These are phyloP conservation scores for Fusarium sp. DNA, from an alignment of 2,329 filamentous ascomycete species.

Conservation along the genomic window DNA sequence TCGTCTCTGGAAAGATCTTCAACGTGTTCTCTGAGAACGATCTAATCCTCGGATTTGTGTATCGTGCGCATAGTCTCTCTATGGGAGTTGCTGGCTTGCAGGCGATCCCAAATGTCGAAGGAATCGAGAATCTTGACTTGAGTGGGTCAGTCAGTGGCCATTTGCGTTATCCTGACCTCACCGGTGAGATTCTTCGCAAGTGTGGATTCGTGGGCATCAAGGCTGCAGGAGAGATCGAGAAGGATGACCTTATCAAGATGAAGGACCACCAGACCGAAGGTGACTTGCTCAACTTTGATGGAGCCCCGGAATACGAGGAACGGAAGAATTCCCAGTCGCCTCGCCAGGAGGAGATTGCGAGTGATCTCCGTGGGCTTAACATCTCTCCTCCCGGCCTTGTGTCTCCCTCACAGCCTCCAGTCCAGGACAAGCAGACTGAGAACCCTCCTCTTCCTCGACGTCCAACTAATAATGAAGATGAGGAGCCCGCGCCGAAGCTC, in stretches of 20 bases:
- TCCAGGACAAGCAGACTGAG: conserved; percentile 3
- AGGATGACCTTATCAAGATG: conserved; percentile 61
- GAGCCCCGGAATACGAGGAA: conserved; percentile 10
- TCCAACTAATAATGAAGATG: neutral
- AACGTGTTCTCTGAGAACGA: conserved; percentile 92
- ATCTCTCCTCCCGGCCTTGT: conserved; percentile 42
- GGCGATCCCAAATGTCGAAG: conserved; percentile 72
- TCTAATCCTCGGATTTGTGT: conserved; percentile 87
- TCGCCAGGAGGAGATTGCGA: conserved; percentile 29
- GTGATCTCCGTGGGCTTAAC: conserved; percentile 43
- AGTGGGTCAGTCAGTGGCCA: conserved; percentile 65
- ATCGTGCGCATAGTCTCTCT: conserved; percentile 84
- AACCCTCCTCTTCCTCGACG: conserved; percentile 30
- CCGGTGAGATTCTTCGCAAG: conserved; percentile 61
- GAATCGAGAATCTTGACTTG: conserved; percentile 68
- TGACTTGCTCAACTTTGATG: conserved; percentile 46
- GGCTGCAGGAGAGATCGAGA: conserved; percentile 59
- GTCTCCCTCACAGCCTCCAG: conserved; percentile 31
- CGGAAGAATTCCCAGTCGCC: conserved; percentile 20
- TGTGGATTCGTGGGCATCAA: conserved; percentile 62
- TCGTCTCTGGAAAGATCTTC: conserved; percentile 83
- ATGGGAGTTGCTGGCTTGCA: conserved; percentile 87
- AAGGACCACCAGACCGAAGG: conserved; percentile 51
- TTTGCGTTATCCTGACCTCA: conserved; percentile 62
- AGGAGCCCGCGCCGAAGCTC: conserved; percentile 17